Evolutionary conservation across 2,329 filamentous ascomycete genomes (phyloP), one percentile per base, ranked within the genome.

Genomic region (Immersiporthe knoxdaviesiana): DNA sequence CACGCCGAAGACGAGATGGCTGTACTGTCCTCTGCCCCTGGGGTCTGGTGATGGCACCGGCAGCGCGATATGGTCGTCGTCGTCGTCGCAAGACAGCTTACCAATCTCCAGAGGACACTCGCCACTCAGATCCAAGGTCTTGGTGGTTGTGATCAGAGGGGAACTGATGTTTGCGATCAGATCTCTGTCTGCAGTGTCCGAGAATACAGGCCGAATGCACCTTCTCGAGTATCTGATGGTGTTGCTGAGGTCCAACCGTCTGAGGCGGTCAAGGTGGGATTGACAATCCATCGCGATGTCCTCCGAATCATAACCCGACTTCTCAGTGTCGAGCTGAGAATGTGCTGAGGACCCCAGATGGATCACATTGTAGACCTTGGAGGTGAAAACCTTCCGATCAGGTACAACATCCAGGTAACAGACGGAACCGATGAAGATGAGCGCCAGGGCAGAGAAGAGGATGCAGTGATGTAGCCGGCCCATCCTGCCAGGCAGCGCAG

Each of bases 11-110:
- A 70, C 39, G 18, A 70, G 62, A 35, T 70, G 61, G 3, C n/a
- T 24, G 24, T 70, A 70, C 1, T 76, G 73, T 44, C 77, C 77
- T 30, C 18, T 41, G 21, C 27, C 63, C 14, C 50, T 52, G 12
- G 68, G 68, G 37, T 65, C 52, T 21, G 68, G 60, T n/a, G 60
- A 35, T 30, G 68, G 68, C 32, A 70, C 68, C 18, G 66, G 24
- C 10, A 70, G 61, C 21, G 68, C 58, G 32, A 70, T 27, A 21
- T 4, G 41, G 3, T n/a, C n/a, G 35, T 35, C 35, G 4, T 35
- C 35, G 35, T 65, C 66, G 2, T 70, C 68, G n/a, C 69, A 68
- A 1, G 66, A 35, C 1, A 70, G 27, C 8, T 60, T 27, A 16
- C 30, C 47, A 5, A 50, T n/a, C 6, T 50, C 30, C 24, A 41